phyloP scores from a whole-genome alignment of 129 eudicot species.

The sunflower (Helianthus annuus) region DNA sequence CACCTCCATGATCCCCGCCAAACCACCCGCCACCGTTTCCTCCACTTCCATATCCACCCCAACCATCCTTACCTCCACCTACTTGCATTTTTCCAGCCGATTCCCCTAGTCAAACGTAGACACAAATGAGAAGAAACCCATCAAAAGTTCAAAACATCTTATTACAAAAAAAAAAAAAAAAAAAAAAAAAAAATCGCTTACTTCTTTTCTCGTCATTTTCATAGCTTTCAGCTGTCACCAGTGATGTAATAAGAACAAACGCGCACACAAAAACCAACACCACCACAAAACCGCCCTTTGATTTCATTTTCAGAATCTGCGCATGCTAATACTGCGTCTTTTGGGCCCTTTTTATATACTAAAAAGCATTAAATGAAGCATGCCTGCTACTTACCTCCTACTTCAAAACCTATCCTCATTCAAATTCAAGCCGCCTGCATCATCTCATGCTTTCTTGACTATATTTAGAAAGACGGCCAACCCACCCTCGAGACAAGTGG shows the following conservation, averaged over 20 bases:
- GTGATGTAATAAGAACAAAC: slow-evolving; percentile 22
- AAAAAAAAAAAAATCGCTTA: slow-evolving; percentile 13
- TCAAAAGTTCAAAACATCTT: slow-evolving; percentile 17
- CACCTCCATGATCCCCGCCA: neutral
- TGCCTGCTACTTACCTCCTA: slow-evolving; percentile 22
- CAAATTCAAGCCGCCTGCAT: slow-evolving; percentile 29
- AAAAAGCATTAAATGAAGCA: slow-evolving; percentile 29
- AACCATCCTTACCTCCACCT: slow-evolving; percentile 28
- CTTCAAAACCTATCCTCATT: slow-evolving; percentile 24
- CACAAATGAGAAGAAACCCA: slow-evolving; percentile 20
- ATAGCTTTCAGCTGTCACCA: slow-evolving; percentile 2
- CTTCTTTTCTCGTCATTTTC: slow-evolving; percentile 28
- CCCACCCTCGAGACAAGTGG: slow-evolving; percentile 18
- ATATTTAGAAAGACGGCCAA: slow-evolving; percentile 9
- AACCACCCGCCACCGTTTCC: slow-evolving; percentile 28
- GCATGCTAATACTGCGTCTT: neutral
- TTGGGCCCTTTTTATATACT: slow-evolving; percentile 16
- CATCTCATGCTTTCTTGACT: slow-evolving; percentile 28
- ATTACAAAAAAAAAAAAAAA: neutral
- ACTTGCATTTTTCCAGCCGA: slow-evolving; percentile 11
- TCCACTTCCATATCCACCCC: slow-evolving; percentile 34
- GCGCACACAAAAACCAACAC: slow-evolving; percentile 16
- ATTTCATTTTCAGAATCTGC: slow-evolving; percentile 26
- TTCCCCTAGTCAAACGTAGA: slow-evolving; percentile 20
- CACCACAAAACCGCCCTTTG: slow-evolving; percentile 22